A percentile compares a stretch with the other conserved stretches of the same genome.
phyloP scores from a whole-genome alignment of 2,329 filamentous ascomycete species.

The Ophiocordyceps australis region DNA sequence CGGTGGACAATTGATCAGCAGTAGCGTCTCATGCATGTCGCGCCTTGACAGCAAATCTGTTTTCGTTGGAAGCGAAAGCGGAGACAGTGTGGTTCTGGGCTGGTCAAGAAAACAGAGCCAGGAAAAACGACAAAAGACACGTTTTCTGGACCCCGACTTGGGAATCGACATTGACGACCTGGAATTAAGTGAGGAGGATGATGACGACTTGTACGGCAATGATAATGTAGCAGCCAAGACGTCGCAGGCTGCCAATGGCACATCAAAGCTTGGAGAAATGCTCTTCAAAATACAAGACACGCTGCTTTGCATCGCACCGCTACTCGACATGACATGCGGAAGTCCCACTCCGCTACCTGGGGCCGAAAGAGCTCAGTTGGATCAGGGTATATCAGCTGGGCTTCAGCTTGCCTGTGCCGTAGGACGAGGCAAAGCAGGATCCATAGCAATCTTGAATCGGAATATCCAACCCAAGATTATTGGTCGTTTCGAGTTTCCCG shows the following conservation, averaged over 20 bases:
- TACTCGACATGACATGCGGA: constrained; percentile 57
- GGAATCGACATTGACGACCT: constrained; percentile 30
- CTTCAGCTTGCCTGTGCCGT: constrained; percentile 41
- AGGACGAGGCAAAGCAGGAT: constrained; percentile 47
- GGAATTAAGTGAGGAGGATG: constrained; percentile 42
- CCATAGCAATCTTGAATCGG: constrained; percentile 59
- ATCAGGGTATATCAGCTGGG: constrained; percentile 30
- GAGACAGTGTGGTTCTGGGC: constrained; percentile 64
- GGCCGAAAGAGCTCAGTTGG: constrained; percentile 22
- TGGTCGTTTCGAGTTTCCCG: constrained; percentile 52
- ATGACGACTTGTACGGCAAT: constrained; percentile 41
- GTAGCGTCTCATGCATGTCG: constrained; percentile 49
- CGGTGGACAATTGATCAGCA: constrained; percentile 43
- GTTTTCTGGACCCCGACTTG: constrained; percentile 33
- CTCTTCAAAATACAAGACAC: constrained; percentile 61
- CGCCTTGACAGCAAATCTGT: constrained; percentile 49
- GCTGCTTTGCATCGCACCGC: constrained; percentile 61
- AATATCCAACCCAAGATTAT: constrained; percentile 58
- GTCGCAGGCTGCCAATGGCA: constrained; percentile 18
- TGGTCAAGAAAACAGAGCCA: constrained; percentile 54
- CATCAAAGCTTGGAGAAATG: constrained; percentile 41
- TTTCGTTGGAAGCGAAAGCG: constrained; percentile 73
- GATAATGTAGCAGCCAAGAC: constrained; percentile 44
- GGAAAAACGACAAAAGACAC: constrained; percentile 46
- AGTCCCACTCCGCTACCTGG: constrained; percentile 25